phyloP scores from a whole-genome alignment of 164 flowering plant genomes.

The Chimonanthus salicifolius region DNA sequence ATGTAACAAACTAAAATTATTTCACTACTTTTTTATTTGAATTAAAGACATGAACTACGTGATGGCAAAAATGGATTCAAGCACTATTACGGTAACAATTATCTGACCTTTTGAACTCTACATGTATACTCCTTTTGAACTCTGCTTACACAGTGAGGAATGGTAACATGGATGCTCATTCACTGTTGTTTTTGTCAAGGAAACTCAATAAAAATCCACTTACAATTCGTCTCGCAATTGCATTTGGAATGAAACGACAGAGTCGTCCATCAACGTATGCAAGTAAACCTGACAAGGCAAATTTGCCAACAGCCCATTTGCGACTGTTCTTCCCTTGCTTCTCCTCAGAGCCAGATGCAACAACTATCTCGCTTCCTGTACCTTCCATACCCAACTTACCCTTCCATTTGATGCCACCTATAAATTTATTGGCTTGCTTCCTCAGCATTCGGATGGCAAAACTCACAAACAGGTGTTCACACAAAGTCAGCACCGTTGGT shows the following conservation, averaged over 20 bases:
- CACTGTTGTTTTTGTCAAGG: slow-evolving; percentile 48
- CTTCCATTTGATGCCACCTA: slow-evolving; percentile 32
- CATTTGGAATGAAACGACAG: slow-evolving; percentile 71
- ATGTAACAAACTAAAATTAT: too few relatives aligned
- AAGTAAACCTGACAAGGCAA: slow-evolving; percentile 63
- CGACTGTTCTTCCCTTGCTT: slow-evolving; percentile 21
- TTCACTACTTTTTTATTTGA: too few relatives aligned
- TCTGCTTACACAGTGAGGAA: too few relatives aligned
- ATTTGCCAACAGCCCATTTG: slow-evolving; percentile 55
- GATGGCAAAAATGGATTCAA: neutral
- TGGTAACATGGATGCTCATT: slow-evolving; percentile 7
- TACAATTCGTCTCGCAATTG: slow-evolving; percentile 76
- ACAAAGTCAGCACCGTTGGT: slow-evolving; percentile 72
- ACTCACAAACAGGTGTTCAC: slow-evolving; percentile 87
- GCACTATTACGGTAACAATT: neutral
- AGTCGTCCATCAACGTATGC: slow-evolving; percentile 93
- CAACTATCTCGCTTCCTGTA: slow-evolving; percentile 22
- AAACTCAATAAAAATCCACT: slow-evolving; percentile 88
- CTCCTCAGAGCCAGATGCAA: slow-evolving; percentile 11
- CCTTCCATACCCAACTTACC: slow-evolving; percentile 14
- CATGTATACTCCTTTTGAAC: neutral
- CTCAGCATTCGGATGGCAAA: slow-evolving; percentile 62
- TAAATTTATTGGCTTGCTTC: slow-evolving; percentile 42
- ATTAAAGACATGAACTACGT: too few relatives aligned
- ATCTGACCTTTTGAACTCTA: neutral